phyloP scores from a whole-genome alignment of 1,284 basidiomycete genomes.

The Pterulicium gracile region DNA sequence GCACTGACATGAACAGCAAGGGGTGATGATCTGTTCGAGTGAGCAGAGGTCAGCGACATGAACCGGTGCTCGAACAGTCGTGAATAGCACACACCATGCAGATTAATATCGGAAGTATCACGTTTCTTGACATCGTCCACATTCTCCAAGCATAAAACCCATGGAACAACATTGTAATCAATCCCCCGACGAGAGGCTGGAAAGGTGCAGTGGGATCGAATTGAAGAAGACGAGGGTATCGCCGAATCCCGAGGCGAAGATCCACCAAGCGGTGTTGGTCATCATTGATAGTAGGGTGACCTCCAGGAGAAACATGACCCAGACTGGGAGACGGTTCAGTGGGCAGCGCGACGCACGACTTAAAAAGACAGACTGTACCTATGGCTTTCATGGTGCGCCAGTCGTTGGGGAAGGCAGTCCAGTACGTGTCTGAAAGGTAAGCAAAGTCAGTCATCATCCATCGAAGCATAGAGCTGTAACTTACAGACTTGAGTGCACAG shows the following conservation, averaged over 20 bases:
- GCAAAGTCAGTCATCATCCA: neutral
- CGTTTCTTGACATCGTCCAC: neutral
- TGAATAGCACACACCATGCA: neutral
- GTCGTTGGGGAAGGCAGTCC: neutral
- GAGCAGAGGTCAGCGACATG: neutral
- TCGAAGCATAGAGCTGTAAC: neutral
- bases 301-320: neutral
- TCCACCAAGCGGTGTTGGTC: constrained; percentile 2
- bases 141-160: constrained; percentile 1
- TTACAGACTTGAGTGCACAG: constrained; percentile 1
- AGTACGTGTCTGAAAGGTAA: neutral
- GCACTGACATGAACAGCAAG: neutral
- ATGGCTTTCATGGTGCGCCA: neutral
- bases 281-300: neutral
- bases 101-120: neutral
- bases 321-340: neutral
- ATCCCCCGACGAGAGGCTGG: neutral
- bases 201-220: neutral
- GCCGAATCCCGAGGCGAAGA: neutral
- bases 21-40: neutral
- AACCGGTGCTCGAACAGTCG: neutral
- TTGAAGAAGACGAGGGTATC: neutral
- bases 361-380: neutral
- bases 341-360: neutral
- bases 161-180: neutral